phyloP scores from a whole-genome alignment of 352 stramenopile species.

The Phytophthora colocasiae region DNA sequence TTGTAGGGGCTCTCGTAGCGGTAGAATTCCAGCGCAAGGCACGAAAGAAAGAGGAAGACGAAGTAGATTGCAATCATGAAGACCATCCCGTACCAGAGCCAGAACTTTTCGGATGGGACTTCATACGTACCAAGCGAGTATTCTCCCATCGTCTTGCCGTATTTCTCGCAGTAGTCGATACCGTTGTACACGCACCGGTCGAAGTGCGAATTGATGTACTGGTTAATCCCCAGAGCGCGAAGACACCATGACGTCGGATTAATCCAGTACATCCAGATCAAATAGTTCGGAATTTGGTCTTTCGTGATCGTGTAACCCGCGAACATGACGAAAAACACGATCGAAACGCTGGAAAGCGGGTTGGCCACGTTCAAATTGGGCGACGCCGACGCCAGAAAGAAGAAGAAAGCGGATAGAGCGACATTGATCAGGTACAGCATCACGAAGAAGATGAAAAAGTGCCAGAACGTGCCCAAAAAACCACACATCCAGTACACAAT shows the following conservation, averaged over 20 bases:
- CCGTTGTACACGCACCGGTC: conserved; percentile 25
- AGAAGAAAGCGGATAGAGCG: conserved; percentile 39
- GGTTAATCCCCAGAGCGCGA: conserved; percentile 32
- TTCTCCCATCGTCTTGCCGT: conserved; percentile 29
- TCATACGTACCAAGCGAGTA: conserved; percentile 33
- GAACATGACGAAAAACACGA: conserved; percentile 44
- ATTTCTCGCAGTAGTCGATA: conserved; percentile 34
- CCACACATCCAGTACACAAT: conserved; percentile 80
- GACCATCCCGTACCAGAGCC: conserved; percentile 30
- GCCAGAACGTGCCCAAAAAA: conserved; percentile 23
- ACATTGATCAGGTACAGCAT: conserved; percentile 64
- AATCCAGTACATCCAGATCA: conserved; percentile 52
- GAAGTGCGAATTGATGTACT: conserved; percentile 31
- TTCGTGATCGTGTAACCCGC: conserved; percentile 43
- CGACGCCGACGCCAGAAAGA: conserved; percentile 22
- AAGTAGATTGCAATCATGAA: conserved; percentile 31
- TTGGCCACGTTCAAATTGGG: conserved; percentile 44
- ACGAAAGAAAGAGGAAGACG: conserved; percentile 15
- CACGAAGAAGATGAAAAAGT: conserved; percentile 37
- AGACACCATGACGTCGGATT: conserved; percentile 48
- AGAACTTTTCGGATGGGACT: conserved; percentile 33
- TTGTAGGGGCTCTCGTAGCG: conserved; percentile 20
- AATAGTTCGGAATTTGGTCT: conserved; percentile 34
- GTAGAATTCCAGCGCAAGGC: conserved; percentile 9
- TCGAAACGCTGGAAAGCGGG: conserved; percentile 37